Conservation (phyloP, 441 rosid species). For the Gossypium trilobum region DNA sequence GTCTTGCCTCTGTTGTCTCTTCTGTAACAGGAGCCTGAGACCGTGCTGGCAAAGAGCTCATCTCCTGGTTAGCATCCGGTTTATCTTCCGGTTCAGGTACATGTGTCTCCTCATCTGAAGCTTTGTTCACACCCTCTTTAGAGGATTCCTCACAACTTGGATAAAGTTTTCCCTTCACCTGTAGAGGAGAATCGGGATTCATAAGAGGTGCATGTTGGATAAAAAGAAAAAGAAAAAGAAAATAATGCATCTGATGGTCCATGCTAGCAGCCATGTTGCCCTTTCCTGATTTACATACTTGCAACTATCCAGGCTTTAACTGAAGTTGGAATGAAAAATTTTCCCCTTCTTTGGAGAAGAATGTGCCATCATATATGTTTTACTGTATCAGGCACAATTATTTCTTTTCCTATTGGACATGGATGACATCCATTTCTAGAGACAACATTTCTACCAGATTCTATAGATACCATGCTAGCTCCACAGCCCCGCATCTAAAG, state of each 20-base stretch:
- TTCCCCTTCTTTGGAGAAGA: neutral
- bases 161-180: slow-evolving; percentile 46
- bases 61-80: slow-evolving; percentile 33
- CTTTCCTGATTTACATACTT: neutral
- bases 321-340: neutral
- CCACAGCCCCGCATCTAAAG: neutral
- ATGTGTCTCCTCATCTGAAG: slow-evolving; percentile 46
- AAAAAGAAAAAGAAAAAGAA: neutral
- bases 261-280: neutral
- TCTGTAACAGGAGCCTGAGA: slow-evolving; percentile 34
- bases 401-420: neutral
- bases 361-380: slow-evolving; percentile 1
- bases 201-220: slow-evolving; percentile 3
- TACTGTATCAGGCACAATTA: neutral
- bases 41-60: slow-evolving; percentile 26
- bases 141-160: slow-evolving; percentile 30
- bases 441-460: neutral
- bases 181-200: slow-evolving; percentile 18
- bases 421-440: neutral
- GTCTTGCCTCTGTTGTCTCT: slow-evolving; percentile 28
- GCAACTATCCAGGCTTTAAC: neutral
- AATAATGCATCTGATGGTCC: neutral
- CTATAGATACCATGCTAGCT: neutral
- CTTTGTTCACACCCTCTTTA: slow-evolving; percentile 37
- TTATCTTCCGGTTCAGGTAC: slow-evolving; percentile 29